Percentiles rank a stretch among this genome's conserved stretches.
Conservation (phyloP, 2,329 filamentous ascomycete genomes). For the Metarhizium anisopliae region DNA sequence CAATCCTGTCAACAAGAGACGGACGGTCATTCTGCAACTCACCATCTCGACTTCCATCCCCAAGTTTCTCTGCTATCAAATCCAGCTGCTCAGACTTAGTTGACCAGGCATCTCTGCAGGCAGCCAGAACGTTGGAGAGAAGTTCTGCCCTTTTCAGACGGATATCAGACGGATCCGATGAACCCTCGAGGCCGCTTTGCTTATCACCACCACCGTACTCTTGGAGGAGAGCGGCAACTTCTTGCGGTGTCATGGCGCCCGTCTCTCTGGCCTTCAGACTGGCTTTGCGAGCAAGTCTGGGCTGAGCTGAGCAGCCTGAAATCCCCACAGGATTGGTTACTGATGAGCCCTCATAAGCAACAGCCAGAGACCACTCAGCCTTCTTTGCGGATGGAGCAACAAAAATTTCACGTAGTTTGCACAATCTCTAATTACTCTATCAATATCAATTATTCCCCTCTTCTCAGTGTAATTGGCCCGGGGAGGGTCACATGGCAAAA, state of each 20-base stretch:
- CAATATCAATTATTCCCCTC: no score
- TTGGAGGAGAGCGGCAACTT: constrained; percentile 28
- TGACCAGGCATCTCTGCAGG: constrained; percentile 31
- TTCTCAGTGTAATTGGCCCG: neutral
- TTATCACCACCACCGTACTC: constrained; percentile 20
- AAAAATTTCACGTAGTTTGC: no score
- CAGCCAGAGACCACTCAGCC: neutral
- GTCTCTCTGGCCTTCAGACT: constrained; percentile 4
- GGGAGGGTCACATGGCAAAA: neutral
- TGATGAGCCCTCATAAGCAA: no score
- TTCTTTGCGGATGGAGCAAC: no score
- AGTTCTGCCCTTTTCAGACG: constrained; percentile 16
- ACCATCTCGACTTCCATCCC: constrained; percentile 48
- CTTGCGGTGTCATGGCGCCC: constrained; percentile 25
- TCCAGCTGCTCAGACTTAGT: constrained; percentile 33
- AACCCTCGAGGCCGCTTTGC: constrained; percentile 18
- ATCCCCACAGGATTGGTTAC: neutral
- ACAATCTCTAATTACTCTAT: no score
- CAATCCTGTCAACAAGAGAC: neutral
- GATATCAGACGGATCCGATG: constrained; percentile 13
- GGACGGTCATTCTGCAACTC: constrained; percentile 16
- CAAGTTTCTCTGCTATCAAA: constrained; percentile 40
- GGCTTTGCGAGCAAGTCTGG: neutral
- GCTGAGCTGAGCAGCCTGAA: neutral
- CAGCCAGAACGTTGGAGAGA: constrained; percentile 29